Percentiles rank a stretch among this genome's conserved stretches.
Conservation (phyloP, 176 grass and related monocot genomes). For the Rhipidocladum racemiflorum region DNA sequence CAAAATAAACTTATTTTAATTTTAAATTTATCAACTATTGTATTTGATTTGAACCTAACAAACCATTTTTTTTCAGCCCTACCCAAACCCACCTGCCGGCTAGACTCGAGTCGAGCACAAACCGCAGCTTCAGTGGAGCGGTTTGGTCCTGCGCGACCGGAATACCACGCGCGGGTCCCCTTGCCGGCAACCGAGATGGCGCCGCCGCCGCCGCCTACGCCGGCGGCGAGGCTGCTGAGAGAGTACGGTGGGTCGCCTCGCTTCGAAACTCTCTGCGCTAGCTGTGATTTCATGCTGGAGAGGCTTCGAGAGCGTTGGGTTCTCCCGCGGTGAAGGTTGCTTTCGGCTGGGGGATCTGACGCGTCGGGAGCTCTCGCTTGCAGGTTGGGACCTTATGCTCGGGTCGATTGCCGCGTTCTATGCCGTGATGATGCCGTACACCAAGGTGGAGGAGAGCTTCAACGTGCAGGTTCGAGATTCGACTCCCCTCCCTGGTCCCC, state of each 20-base stretch:
- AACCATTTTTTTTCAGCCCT: too few species aligned
- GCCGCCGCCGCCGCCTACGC: background rate
- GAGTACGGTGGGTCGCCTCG: conserved; percentile 42
- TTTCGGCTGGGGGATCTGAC: background rate
- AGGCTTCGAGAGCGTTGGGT: background rate
- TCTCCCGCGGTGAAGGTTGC: background rate
- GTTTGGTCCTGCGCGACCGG: background rate
- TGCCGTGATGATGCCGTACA: conserved; percentile 66
- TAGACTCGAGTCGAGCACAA: background rate
- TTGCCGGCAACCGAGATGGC: conserved; percentile 31
- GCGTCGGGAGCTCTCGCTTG: conserved; percentile 24
- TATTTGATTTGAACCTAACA: too few species aligned
- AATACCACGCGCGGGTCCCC: background rate
- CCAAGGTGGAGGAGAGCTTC: conserved; percentile 99
- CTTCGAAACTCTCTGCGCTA: background rate
- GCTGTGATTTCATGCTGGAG: background rate
- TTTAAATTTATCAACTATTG: too few species aligned
- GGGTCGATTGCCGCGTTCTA: conserved; percentile 77
- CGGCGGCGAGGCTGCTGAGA: conserved; percentile 32
- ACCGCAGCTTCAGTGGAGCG: background rate
- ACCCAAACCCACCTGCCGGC: background rate
- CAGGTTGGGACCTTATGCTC: conserved; percentile 82
- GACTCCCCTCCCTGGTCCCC: background rate
- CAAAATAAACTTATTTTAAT: too few species aligned
- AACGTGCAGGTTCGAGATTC: conserved; percentile 56